Evolutionary conservation across 768 basidiomycete species (phyloP), one percentile per base, ranked within the genome.

Genomic region (Podaxis pistillaris): DNA sequence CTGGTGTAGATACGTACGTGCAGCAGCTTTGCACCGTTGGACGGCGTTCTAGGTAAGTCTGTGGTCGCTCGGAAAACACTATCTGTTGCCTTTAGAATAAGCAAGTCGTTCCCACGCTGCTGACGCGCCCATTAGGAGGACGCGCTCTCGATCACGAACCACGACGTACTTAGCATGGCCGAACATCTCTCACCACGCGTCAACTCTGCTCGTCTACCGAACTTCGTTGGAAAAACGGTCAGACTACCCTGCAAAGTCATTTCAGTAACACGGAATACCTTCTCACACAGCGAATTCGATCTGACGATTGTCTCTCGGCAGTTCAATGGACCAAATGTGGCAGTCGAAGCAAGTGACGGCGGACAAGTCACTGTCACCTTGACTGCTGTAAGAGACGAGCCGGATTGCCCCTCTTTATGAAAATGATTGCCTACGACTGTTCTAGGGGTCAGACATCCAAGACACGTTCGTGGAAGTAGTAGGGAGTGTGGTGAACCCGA

Each of bases 391-490:
- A 68, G 75, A 60, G 8, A 6, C 51, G 24, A 13, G 5, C 19
- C n/a, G 1, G 19, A 7, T 17, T 17, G 40, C 7, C 37, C 13
- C 11, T 36, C 30, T 5, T 22, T 56, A 36, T 17, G 19, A 41
- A 24, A 22, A 4, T 30, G 12, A 12, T n/a, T 59, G 19, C 36
- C 33, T n/a, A 50, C 22, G 54, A 15, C 46, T 55, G 56, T 30
- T 62, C 50, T 56, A 84, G 81, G 79, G 77, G 62, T 69, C 78
- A 30, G 73, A 78, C 52, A 74, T 87, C 56, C 73, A 74, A 1
- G 85, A 85, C 56, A 74, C 82, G 2, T 91, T 75, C 64, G 76
- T 89, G 52, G 91, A 93, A 71, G 75, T 93, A 57, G 80, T 93
- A 28, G 91, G 90, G 5, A 80, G 70, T 5, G 90, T 86, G 24